These are phyloP conservation scores for Lepiota subincarnata DNA, from an alignment of 768 basidiomycete species.

Conservation along the genomic window DNA sequence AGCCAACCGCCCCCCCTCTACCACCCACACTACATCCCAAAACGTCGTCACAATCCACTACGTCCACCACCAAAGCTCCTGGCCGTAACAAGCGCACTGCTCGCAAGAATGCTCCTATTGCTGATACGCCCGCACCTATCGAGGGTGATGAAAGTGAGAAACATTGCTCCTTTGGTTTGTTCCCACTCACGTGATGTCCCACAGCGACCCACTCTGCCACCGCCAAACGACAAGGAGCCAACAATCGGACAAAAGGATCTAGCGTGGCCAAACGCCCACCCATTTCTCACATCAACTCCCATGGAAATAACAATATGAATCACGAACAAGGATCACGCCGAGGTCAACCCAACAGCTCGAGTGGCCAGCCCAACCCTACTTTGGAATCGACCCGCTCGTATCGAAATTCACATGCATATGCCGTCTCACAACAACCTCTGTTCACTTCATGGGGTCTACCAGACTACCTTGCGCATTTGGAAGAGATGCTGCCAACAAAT, in stretches of 20 bases:
- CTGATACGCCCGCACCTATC: constrained; percentile 28
- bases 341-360: constrained; percentile 37
- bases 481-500: constrained; percentile 76
- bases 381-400: constrained; percentile 60
- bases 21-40: constrained; percentile 27
- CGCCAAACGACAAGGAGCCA: constrained; percentile 32
- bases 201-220: constrained; percentile 17
- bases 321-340: constrained; percentile 50
- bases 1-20: constrained; percentile 32
- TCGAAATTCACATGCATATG: constrained; percentile 76
- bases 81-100: constrained; percentile 43
- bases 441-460: constrained; percentile 89
- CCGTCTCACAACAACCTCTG: constrained; percentile 71
- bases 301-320: constrained; percentile 18
- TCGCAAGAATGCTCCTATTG: constrained; percentile 29
- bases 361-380: constrained; percentile 32
- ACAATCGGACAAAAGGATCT: constrained; percentile 35
- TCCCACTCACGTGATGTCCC: constrained; percentile 6
- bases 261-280: constrained; percentile 37
- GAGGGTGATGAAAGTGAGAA: constrained; percentile 68
- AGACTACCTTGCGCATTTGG: constrained; percentile 87
- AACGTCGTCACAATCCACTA: constrained; percentile 23
- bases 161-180: not conserved
- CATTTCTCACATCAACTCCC: constrained; percentile 23
- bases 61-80: constrained; percentile 26